Conservation (phyloP, 148 eudicot species). For the Amaranthus hypochondriacus region DNA sequence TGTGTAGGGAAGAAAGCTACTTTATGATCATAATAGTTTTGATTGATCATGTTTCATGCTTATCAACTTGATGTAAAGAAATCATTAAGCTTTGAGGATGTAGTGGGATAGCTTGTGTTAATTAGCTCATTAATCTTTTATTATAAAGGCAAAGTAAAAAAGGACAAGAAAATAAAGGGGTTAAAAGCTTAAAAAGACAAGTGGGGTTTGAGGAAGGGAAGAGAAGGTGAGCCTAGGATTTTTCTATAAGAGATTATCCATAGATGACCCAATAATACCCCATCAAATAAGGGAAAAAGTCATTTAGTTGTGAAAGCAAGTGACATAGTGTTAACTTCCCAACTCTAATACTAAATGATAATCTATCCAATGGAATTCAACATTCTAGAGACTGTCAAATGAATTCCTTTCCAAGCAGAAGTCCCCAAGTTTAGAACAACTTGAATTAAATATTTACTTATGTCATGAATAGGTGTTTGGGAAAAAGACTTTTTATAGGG, state of each 20-base stretch:
- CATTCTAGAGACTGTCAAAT: not conserved
- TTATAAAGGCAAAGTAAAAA: not conserved
- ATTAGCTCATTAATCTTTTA: conserved; percentile 5
- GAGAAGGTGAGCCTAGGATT: not conserved
- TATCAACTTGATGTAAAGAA: conserved; percentile 8
- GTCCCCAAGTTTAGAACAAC: not conserved
- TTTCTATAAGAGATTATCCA: not conserved
- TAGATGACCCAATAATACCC: not conserved
- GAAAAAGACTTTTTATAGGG: not conserved
- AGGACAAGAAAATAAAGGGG: not conserved
- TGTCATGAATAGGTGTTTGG: not conserved
- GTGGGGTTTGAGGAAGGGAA: not conserved
- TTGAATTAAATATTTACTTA: not conserved
- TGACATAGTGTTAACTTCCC: not conserved
- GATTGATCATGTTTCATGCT: conserved; percentile 15
- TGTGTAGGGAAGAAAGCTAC: conserved; percentile 6
- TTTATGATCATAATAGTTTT: conserved; percentile 1
- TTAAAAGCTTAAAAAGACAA: not conserved
- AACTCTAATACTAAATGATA: not conserved
- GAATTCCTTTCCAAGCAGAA: not conserved
- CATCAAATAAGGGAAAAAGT: not conserved
- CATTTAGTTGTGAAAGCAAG: not conserved
- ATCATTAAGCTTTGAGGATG: not conserved
- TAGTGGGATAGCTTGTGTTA: conserved; percentile 5
- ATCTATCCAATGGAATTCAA: not conserved